A percentile compares a stretch with the other conserved stretches of the same genome.
Conservation (phyloP, 768 basidiomycete genomes). For the Lactifluus echinatus region DNA sequence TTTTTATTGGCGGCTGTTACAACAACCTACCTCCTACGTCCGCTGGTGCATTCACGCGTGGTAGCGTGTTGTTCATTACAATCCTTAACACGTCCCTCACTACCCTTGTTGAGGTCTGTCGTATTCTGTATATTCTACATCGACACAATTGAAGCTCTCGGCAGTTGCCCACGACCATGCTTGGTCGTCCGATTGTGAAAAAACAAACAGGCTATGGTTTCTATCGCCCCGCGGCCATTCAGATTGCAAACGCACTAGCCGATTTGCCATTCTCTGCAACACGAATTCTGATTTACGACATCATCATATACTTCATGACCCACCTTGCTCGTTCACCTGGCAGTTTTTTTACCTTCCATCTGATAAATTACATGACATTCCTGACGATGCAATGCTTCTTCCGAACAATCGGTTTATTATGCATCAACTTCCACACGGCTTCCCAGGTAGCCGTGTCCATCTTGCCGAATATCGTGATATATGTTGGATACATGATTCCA, state of each 20-base stretch:
- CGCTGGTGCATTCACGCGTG: conserved; percentile 81
- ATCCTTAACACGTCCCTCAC: conserved; percentile 61
- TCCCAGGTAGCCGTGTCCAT: conserved; percentile 36
- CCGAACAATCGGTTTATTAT: conserved; percentile 57
- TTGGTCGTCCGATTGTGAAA: conserved; percentile 67
- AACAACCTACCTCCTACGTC: conserved; percentile 65
- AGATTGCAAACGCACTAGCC: conserved; percentile 57
- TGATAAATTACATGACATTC: conserved; percentile 57
- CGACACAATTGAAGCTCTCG: conserved; percentile 30
- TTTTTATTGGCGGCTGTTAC: conserved; percentile 69
- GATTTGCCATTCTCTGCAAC: conserved; percentile 64
- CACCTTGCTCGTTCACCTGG: conserved; percentile 36
- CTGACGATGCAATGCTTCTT: conserved; percentile 82
- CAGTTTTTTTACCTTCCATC: conserved; percentile 51
- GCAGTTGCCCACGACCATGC: conserved; percentile 65
- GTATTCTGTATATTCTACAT: not conserved
- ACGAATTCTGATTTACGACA: conserved; percentile 51
- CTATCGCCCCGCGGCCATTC: conserved; percentile 58
- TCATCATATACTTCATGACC: conserved; percentile 65
- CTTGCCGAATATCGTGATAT: conserved; percentile 68
- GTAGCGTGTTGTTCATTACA: conserved; percentile 68
- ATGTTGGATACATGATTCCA: conserved; percentile 64
- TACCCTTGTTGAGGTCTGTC: conserved; percentile 56
- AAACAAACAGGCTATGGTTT: conserved; percentile 61
- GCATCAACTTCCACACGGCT: conserved; percentile 44